Evolutionary conservation across 2,329 filamentous ascomycete species (phyloP).

Genomic region (Ceratocystis harringtonii): DNA sequence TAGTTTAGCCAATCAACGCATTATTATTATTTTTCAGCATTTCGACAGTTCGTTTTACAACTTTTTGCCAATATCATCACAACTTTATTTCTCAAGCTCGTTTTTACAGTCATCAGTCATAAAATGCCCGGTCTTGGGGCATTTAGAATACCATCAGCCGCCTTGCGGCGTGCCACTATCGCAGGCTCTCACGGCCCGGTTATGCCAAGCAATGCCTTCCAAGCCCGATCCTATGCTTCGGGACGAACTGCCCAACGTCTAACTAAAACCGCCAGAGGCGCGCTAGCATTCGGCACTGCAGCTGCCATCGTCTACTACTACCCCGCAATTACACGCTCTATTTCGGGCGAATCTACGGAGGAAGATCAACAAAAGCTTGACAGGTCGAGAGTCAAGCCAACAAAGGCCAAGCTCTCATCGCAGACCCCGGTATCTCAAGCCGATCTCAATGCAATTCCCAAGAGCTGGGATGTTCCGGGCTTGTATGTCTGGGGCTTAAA

Average conservation of each 20-base stretch:
- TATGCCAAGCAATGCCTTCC: not conserved
- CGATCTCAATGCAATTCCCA: constrained; percentile 21
- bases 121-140: constrained; percentile 9
- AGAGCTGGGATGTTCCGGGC: constrained; percentile 67
- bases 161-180: constrained; percentile 10
- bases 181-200: not conserved
- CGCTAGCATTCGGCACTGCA: constrained; percentile 14
- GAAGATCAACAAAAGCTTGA: constrained; percentile 28
- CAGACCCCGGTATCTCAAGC: constrained; percentile 49
- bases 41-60: not conserved
- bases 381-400: constrained; percentile 50
- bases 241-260: constrained; percentile 8
- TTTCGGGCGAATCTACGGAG: constrained; percentile 13
- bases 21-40: not conserved
- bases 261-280: constrained; percentile 5
- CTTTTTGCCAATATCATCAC: not conserved
- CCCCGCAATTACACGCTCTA: constrained; percentile 7
- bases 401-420: constrained; percentile 51
- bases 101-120: not conserved
- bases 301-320: constrained; percentile 18
- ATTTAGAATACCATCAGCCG: constrained; percentile 8
- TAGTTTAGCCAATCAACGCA: constrained; percentile 5
- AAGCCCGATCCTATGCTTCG: constrained; percentile 6
- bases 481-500: constrained; percentile 94
- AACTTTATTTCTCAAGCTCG: not conserved